Percentiles rank a stretch among this genome's conserved stretches.
Conservation (phyloP, 139 green algal genomes). For the Micromonas commoda region DNA sequence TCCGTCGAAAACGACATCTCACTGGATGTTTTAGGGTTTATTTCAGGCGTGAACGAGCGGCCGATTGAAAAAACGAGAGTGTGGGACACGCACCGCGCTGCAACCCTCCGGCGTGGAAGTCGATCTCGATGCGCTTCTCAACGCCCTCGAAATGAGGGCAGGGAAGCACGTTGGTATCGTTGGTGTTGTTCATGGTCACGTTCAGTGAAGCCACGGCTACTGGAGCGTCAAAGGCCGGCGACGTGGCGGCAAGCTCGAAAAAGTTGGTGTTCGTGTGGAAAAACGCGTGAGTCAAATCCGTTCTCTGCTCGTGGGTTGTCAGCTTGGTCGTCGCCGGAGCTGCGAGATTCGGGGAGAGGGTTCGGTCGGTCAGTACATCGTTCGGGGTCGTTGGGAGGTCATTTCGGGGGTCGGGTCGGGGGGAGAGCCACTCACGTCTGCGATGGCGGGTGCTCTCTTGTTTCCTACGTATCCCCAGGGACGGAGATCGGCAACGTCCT, state of each 20-base stretch:
- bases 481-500: neutral
- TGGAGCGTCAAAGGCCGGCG: too few species aligned
- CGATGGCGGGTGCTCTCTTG: neutral
- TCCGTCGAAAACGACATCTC: too few species aligned
- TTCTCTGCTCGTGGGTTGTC: neutral
- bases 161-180: too few species aligned
- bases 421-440: neutral
- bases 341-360: neutral
- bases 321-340: neutral
- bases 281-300: too few species aligned
- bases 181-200: too few species aligned
- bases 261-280: too few species aligned
- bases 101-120: constrained; percentile 48
- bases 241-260: too few species aligned
- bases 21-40: neutral
- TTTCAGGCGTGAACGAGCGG: neutral
- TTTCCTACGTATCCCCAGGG: neutral
- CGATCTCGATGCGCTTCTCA: constrained; percentile 90
- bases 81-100: constrained; percentile 5
- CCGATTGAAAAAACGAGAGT: neutral
- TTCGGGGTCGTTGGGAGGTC: neutral
- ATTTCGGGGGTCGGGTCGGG: neutral
- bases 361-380: neutral
- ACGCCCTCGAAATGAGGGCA: constrained; percentile 81
- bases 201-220: too few species aligned